A percentile compares a stretch with the other conserved stretches of the same genome.
phyloP scores from a whole-genome alignment of 345 rosid genomes.

The Salix exigua region DNA sequence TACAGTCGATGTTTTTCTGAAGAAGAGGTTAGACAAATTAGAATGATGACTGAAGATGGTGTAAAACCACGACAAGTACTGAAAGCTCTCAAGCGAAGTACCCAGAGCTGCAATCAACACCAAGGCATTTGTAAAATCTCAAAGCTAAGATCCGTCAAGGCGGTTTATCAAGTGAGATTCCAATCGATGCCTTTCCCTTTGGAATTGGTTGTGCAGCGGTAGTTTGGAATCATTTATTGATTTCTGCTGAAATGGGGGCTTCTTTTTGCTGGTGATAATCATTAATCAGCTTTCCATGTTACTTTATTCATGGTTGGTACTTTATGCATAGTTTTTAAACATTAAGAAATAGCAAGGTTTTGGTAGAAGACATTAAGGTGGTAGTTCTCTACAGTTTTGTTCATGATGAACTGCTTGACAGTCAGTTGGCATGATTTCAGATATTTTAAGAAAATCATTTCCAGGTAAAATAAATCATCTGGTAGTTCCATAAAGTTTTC shows the following conservation, averaged over 20 bases:
- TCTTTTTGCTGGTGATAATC: neutral
- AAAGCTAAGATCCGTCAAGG: conserved; percentile 52
- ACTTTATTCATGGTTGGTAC: neutral
- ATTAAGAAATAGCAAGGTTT: neutral
- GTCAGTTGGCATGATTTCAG: neutral
- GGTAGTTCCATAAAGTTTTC: neutral
- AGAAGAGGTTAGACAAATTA: conserved; percentile 45
- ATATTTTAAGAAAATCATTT: too few relatives aligned
- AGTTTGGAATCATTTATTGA: neutral
- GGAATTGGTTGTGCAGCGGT: neutral
- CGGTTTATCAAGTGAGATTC: conserved; percentile 31
- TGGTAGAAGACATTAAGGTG: neutral
- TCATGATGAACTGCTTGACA: neutral
- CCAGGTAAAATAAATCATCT: neutral
- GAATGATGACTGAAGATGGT: conserved; percentile 45
- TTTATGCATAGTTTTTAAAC: neutral
- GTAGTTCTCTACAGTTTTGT: conserved; percentile 8
- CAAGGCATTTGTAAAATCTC: conserved; percentile 48
- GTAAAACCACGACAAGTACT: conserved; percentile 47
- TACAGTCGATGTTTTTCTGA: conserved; percentile 46
- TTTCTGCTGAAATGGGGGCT: neutral
- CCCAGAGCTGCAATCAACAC: conserved; percentile 46
- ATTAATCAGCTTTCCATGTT: neutral
- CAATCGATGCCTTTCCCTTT: neutral
- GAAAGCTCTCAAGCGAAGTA: conserved; percentile 40